phyloP scores from a whole-genome alignment of 225 moss, liverwort and hornwort genomes.

The Takakia lepidozioides region DNA sequence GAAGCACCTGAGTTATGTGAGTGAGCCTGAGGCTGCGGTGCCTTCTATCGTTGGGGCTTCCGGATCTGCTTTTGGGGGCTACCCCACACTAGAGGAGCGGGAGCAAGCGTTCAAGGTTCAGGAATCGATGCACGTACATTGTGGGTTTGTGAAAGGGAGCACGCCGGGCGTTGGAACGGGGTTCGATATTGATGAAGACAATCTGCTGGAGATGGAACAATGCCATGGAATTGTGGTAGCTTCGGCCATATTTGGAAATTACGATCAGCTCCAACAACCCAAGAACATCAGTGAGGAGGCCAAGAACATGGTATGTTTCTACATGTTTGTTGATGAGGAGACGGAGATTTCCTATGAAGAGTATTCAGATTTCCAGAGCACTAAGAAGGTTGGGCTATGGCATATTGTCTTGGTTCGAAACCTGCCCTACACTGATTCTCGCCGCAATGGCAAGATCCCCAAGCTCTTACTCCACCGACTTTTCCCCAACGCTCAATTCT shows the following conservation, averaged over 20 bases:
- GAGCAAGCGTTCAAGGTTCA: slow-evolving; percentile 38
- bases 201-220: slow-evolving; percentile 67
- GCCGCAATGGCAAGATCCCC: slow-evolving; percentile 95
- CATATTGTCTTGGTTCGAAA: slow-evolving; percentile 72
- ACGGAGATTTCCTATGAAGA: slow-evolving; percentile 51
- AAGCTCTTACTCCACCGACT: slow-evolving; percentile 85
- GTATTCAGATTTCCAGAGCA: slow-evolving; percentile 30
- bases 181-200: slow-evolving; percentile 72
- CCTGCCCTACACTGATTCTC: slow-evolving; percentile 69
- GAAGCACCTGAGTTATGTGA: slow-evolving; percentile 48
- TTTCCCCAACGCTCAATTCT: slow-evolving; percentile 77
- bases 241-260: slow-evolving; percentile 95
- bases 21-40: slow-evolving; percentile 28
- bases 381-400: slow-evolving; percentile 83
- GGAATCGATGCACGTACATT: slow-evolving; percentile 75
- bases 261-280: slow-evolving; percentile 90
- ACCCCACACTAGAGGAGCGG: slow-evolving; percentile 83
- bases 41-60: slow-evolving; percentile 11
- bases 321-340: slow-evolving; percentile 93
- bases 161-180: slow-evolving; percentile 74
- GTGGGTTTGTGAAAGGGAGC: slow-evolving; percentile 78
- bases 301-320: slow-evolving; percentile 66
- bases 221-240: slow-evolving; percentile 82
- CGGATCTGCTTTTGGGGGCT: slow-evolving; percentile 89
- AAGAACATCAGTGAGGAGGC: slow-evolving; percentile 71